A percentile compares a stretch with the other conserved stretches of the same genome.
These are phyloP conservation scores for Eurotiales sp. DNA, from an alignment of 2,329 filamentous ascomycete species.

Conservation along the genomic window DNA sequence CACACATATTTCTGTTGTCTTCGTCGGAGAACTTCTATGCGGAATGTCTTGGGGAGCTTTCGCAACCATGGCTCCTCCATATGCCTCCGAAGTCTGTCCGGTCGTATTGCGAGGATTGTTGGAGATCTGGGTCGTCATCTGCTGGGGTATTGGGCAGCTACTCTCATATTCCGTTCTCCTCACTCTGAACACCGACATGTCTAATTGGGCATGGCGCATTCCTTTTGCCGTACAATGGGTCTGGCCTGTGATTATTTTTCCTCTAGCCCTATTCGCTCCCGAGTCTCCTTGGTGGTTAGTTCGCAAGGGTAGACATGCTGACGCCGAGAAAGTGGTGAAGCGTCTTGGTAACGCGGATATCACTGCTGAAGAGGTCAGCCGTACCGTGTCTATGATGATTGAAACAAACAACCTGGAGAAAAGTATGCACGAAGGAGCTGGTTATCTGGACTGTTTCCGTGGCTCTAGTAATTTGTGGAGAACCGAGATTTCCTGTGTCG, in stretches of 20 bases:
- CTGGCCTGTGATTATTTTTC: constrained; percentile 49
- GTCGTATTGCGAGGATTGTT: constrained; percentile 43
- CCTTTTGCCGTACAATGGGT: constrained; percentile 53
- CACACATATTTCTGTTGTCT: constrained; percentile 42
- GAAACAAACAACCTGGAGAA: constrained; percentile 12
- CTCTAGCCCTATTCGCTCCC: constrained; percentile 33
- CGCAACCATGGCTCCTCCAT: constrained; percentile 45
- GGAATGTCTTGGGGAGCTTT: constrained; percentile 52
- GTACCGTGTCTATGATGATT: constrained; percentile 7
- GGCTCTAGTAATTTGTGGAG: constrained; percentile 34
- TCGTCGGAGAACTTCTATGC: constrained; percentile 49
- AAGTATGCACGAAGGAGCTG: constrained; percentile 9
- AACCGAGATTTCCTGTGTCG: constrained; percentile 40
- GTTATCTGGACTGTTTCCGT: constrained; percentile 35
- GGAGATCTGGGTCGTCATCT: constrained; percentile 46
- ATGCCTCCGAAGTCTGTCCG: constrained; percentile 44
- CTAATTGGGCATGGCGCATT: constrained; percentile 51
- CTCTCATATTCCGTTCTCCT: constrained; percentile 51
- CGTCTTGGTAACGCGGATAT: constrained; percentile 10
- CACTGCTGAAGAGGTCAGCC: constrained; percentile 7
- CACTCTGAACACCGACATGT: constrained; percentile 42
- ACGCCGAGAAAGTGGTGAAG: constrained; percentile 11
- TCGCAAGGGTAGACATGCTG: constrained; percentile 11
- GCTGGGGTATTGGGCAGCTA: constrained; percentile 48
- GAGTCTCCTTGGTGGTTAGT: constrained; percentile 17